Evolutionary conservation across 139 green algal genomes (phyloP).

Genomic region (Chlorella vulgaris): DNA sequence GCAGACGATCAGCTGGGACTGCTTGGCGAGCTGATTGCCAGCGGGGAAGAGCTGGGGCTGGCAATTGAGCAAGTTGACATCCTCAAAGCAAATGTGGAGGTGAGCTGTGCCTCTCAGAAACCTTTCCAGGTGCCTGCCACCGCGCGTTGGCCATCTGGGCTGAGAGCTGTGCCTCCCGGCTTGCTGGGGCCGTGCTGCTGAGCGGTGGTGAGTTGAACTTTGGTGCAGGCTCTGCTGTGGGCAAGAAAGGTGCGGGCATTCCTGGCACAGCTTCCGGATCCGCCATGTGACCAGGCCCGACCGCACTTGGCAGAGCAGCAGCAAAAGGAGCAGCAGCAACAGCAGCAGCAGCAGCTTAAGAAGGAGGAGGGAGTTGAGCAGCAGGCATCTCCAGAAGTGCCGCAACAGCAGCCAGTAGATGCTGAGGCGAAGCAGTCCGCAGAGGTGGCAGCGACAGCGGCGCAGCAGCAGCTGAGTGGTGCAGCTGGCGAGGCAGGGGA

Average conservation of each 20-base stretch:
- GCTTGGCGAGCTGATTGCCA: conserved; percentile 38
- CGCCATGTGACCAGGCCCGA: background rate
- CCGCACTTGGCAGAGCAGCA: conserved; percentile 17
- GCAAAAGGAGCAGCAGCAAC: background rate
- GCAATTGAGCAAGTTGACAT: conserved; percentile 47
- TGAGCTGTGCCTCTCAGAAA: background rate
- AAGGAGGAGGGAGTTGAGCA: background rate
- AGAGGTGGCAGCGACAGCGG: background rate
- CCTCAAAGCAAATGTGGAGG: conserved; percentile 45
- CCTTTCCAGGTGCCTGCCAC: too few relatives aligned
- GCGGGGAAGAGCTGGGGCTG: conserved; percentile 29
- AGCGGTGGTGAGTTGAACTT: background rate
- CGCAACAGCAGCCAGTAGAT: background rate
- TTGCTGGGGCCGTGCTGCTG: too few relatives aligned
- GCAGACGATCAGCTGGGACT: conserved; percentile 41
- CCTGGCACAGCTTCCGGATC: conserved; percentile 1
- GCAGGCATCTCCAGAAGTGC: background rate
- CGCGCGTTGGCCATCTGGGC: too few relatives aligned
- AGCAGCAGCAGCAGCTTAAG: background rate
- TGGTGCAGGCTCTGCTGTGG: conserved; percentile 24
- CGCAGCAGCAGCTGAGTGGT: background rate
- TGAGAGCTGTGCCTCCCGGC: too few relatives aligned
- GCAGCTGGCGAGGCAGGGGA: background rate
- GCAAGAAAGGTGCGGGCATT: background rate
- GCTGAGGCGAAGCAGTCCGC: background rate